Percentiles rank a stretch among this genome's conserved stretches.
These are phyloP conservation scores for Brasilioporus rufonigricans DNA, from an alignment of 768 basidiomycete genomes.

Conservation along the genomic window DNA sequence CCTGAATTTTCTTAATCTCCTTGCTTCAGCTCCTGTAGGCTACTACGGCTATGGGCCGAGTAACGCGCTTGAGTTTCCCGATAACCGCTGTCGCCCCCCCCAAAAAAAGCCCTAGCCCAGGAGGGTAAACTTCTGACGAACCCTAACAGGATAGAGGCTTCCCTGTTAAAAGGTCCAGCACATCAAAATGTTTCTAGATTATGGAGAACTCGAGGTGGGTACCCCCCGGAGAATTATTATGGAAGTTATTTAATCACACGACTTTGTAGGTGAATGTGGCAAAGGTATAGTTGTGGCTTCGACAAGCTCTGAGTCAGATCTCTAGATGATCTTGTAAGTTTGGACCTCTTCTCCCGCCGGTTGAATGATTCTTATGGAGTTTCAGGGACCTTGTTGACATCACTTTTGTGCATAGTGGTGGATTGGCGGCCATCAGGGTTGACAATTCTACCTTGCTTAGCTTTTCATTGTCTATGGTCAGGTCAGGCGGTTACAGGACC, in stretches of 20 bases:
- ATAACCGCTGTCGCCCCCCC: neutral
- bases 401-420: constrained; percentile 15
- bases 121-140: neutral
- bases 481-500: constrained; percentile 8
- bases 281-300: constrained; percentile 12
- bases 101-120: neutral
- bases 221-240: constrained; percentile 23
- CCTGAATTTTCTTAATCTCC: constrained; percentile 3
- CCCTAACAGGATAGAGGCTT: neutral
- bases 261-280: constrained; percentile 12
- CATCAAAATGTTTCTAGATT: constrained; percentile 12
- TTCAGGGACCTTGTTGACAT: constrained; percentile 25
- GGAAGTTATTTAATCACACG: constrained; percentile 19
- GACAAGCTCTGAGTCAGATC: constrained; percentile 19
- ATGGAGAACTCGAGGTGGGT: constrained; percentile 16
- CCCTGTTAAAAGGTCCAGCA: neutral
- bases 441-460: constrained; percentile 25
- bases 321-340: constrained; percentile 13
- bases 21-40: neutral
- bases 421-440: constrained; percentile 23
- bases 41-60: neutral
- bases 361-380: constrained; percentile 13
- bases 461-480: constrained; percentile 6
- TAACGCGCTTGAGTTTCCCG: neutral
- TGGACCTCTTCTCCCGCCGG: constrained; percentile 27